These are phyloP conservation scores for Corylus avellana DNA, from an alignment of 306 rosid genomes.

Conservation along the genomic window DNA sequence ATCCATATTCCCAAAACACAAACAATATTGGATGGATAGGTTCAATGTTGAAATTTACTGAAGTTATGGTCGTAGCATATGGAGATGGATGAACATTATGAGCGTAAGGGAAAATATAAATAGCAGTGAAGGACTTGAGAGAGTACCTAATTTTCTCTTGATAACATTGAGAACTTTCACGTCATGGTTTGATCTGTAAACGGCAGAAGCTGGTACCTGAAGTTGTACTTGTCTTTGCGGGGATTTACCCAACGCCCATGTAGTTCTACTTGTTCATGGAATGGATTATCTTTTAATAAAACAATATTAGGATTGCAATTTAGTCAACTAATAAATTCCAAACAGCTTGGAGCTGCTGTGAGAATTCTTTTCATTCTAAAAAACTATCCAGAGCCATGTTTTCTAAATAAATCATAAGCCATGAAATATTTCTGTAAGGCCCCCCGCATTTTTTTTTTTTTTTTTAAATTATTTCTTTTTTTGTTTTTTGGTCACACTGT, in stretches of 20 bases:
- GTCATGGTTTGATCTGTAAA: not conserved
- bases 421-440: not conserved
- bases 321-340: not conserved
- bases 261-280: not conserved
- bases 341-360: not conserved
- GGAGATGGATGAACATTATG: not conserved
- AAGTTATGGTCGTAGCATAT: not conserved
- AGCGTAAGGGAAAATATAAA: not conserved
- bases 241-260: not conserved
- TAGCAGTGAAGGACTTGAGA: not conserved
- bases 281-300: not conserved
- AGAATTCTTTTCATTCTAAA: not conserved
- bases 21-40: no score
- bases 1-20: not conserved
- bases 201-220: not conserved
- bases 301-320: not conserved
- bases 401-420: not conserved
- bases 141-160: not conserved
- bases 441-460: not conserved
- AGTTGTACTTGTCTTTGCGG: not conserved
- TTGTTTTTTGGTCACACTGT: not conserved
- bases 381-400: not conserved
- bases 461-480: not conserved
- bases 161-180: not conserved
- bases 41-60: not conserved